Base-by-base conservation (phyloP, 352 stramenopile genomes). In the Pythium chondricola region DNA sequence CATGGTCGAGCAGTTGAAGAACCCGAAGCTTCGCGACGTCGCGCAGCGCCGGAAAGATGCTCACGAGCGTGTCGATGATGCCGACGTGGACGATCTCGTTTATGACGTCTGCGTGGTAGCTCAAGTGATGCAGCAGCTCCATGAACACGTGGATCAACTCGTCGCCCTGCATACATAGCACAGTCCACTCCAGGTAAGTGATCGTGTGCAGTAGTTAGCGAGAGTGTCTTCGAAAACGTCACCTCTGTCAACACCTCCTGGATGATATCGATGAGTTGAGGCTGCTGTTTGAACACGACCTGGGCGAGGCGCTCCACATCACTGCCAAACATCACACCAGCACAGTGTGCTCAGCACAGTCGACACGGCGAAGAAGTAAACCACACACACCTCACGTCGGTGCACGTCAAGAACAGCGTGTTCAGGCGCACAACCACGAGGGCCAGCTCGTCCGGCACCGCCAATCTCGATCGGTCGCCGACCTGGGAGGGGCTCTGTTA, bases 1-100 rank as follows among this genome's bases (percentile, higher is more conserved):
- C 18, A 13, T 25, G 14, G 49, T 56, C 49, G 35, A 67, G 41
- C 38, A 67, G 48, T 33, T 60, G 47, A 18, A 67, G 53, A 8
- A 32, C 48, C 1, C 9, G 10, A 3, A 17, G 25, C 25, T 43
- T 36, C 11, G 39, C 33, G 35, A 58, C 26, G 36, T 22, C 27
- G 18, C 20, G 11, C 25, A 62, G 38, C 32, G 59, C n/a, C 3
- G 52, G 48, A 7, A 63, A 37, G 5, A 58, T 29, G 43, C 52
- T 26, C 14, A 56, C 17, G 25, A 67, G 22, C 9, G 52, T 63
- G 17, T 52, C 55, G 8, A 63, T 33, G 11, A 67, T 9, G n/a
- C 53, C 48, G 0, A 21, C n/a, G 17, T 32, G 13, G 6, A 52
- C 24, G 4, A 63, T 46, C 16, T 24, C 32, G 11, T 40, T 39